Conservation (phyloP, 164 flowering plant species). For the Vitis cinerea region DNA sequence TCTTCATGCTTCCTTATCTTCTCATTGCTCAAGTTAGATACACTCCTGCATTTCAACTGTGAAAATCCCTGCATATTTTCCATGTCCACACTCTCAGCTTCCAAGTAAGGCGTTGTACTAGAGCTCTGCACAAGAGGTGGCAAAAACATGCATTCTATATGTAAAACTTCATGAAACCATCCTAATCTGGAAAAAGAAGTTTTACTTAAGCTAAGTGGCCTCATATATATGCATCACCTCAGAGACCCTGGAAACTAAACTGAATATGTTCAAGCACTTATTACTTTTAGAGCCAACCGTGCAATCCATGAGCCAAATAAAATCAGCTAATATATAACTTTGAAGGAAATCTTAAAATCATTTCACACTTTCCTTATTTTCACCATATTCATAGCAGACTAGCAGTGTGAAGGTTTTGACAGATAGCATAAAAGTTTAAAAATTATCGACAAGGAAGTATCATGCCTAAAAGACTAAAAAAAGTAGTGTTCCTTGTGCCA, state of each 20-base stretch:
- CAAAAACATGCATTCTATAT: slow-evolving; percentile 19
- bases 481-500: not conserved
- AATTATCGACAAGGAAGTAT: not conserved
- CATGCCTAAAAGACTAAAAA: not conserved
- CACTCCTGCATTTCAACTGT: slow-evolving; percentile 16
- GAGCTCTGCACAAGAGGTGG: slow-evolving; percentile 39
- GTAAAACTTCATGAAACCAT: slow-evolving; percentile 20
- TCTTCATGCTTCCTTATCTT: slow-evolving; percentile 4
- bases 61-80: slow-evolving; percentile 28
- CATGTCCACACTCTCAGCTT: slow-evolving; percentile 28
- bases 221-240: not conserved
- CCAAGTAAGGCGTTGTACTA: slow-evolving; percentile 28
- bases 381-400: slow-evolving; percentile 1
- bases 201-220: not conserved
- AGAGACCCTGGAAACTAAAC: not conserved
- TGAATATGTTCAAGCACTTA: not conserved
- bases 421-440: not conserved
- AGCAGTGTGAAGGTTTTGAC: not conserved
- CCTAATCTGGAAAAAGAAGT: slow-evolving; percentile 14
- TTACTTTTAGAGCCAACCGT: not conserved
- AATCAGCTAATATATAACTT: too few species aligned
- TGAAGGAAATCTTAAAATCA: not conserved
- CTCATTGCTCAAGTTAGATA: slow-evolving; percentile 8
- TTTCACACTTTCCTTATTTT: not conserved
- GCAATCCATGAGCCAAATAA: not conserved